Conservation (phyloP, 768 basidiomycete species). For the Lactarius indigo region DNA sequence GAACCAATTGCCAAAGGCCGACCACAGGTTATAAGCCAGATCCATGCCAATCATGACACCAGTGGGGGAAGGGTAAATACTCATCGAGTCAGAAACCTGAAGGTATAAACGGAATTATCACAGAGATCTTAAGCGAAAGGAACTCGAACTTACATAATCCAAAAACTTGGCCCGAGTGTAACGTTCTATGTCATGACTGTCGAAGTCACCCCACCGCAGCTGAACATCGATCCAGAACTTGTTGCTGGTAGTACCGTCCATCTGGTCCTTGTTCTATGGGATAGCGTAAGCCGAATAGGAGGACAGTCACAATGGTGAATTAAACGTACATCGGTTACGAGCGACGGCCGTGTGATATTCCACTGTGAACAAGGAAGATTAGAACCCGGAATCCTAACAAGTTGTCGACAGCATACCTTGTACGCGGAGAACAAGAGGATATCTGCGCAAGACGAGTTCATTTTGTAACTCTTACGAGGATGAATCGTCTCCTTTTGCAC, state of each 20-base stretch:
- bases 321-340: conserved; percentile 80
- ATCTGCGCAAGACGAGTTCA: conserved; percentile 99
- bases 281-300: conserved; percentile 19
- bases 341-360: conserved; percentile 95
- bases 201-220: conserved; percentile 96
- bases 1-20: conserved; percentile 99
- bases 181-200: conserved; percentile 97
- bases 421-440: conserved; percentile 95
- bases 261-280: conserved; percentile 79
- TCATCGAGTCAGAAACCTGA: conserved; percentile 93
- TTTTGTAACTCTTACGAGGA: conserved; percentile 99
- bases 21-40: conserved; percentile 97
- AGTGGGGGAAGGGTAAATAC: conserved; percentile 98
- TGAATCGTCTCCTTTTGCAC: conserved; percentile 99
- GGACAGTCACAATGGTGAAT: neutral
- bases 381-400: conserved; percentile 6
- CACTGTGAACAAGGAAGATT: conserved; percentile 49
- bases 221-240: conserved; percentile 99
- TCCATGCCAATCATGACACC: conserved; percentile 99
- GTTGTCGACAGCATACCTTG: conserved; percentile 44
- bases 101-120: conserved; percentile 7
- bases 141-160: conserved; percentile 69
- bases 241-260: conserved; percentile 97
- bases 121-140: neutral
- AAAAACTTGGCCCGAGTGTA: conserved; percentile 99